Base-by-base conservation (phyloP, 2,329 filamentous ascomycete species). In the Diplocarpon mali region DNA sequence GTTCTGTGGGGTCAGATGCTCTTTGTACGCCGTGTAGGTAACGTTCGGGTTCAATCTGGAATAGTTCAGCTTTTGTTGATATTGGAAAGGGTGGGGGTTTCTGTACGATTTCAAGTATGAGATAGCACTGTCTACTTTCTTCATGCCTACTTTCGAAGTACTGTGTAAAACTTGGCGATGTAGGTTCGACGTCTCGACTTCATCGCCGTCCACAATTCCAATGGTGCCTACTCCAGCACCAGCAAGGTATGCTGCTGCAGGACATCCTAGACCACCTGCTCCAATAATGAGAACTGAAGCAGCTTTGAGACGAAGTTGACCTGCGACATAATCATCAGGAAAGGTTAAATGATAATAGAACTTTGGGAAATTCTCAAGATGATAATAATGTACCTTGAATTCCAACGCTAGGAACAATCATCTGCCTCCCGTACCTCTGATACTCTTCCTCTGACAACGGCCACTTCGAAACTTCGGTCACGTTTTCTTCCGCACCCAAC, bases 141-240 rank as follows among this genome's bases (percentile, higher is more conserved):
- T 71, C 68, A 76, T 76, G 10, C 85, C 85, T 4, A 93, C 77
- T 41, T 77, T 76, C 2, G 69, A 67, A 0, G 79, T 84, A 2
- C 73, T 73, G 62, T 98, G 90, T 28, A 88, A 75, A 40, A 96
- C 78, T 65, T 98, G 92, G 0, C 92, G 80, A 67, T 96, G 92
- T 12, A 98, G 71, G 60, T 98, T 98, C 24, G 88, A 95, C 13
- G 73, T 67, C 61, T 96, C 92, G 27, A 98, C 90, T 0, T 70
- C 71, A 64, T 98, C 92, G 3, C 84, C 88, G 60, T 98, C 92
- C 17, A 92, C 76, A 7, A 98, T 68, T 0, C 90, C 89, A 14
- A 98, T 65, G 0, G 73, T 84, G 8, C 89, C 88, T 1, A 95
- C 74, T 0, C 92, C 92, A 1, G 92, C 85, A 16, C 87, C 90